phyloP scores from a whole-genome alignment of 192 early-diverging fungal genomes.

The Podila epicladia region DNA sequence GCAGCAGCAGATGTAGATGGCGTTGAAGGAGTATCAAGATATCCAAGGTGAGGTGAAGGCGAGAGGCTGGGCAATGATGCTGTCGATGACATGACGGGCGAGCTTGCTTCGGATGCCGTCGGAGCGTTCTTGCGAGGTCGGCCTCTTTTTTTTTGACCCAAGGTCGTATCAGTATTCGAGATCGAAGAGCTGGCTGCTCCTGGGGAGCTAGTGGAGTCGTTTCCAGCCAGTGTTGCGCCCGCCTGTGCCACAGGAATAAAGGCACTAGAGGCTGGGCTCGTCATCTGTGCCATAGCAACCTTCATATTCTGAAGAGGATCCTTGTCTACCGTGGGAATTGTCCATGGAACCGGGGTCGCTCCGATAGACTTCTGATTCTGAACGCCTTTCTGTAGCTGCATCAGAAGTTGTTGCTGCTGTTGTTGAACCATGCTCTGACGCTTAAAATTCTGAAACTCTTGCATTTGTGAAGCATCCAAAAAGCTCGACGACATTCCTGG shows the following conservation, averaged over 20 bases:
- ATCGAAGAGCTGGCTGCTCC: background rate
- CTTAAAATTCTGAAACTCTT: slow-evolving; percentile 27
- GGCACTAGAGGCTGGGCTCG: slow-evolving; percentile 17
- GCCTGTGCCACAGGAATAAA: slow-evolving; percentile 13
- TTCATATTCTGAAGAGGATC: slow-evolving; percentile 1
- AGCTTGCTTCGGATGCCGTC: slow-evolving; percentile 18
- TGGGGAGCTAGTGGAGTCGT: background rate
- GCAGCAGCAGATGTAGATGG: background rate
- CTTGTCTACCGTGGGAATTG: background rate
- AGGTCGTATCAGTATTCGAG: background rate
- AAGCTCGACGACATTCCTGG: slow-evolving; percentile 7
- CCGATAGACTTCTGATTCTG: background rate
- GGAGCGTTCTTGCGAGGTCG: slow-evolving; percentile 24
- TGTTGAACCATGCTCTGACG: slow-evolving; percentile 6
- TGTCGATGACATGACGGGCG: slow-evolving; percentile 39
- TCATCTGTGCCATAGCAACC: background rate
- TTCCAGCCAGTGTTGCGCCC: background rate
- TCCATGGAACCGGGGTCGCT: slow-evolving; percentile 7
- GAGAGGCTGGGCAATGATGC: slow-evolving; percentile 40
- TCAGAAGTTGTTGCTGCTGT: slow-evolving; percentile 5
- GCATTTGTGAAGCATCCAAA: slow-evolving; percentile 23
- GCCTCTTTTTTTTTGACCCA: slow-evolving; percentile 20
- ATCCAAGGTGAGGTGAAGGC: slow-evolving; percentile 26
- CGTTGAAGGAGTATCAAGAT: background rate
- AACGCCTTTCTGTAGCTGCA: background rate